phyloP scores from a whole-genome alignment of 1,284 basidiomycete genomes.

The Rhodotorula sp. region DNA sequence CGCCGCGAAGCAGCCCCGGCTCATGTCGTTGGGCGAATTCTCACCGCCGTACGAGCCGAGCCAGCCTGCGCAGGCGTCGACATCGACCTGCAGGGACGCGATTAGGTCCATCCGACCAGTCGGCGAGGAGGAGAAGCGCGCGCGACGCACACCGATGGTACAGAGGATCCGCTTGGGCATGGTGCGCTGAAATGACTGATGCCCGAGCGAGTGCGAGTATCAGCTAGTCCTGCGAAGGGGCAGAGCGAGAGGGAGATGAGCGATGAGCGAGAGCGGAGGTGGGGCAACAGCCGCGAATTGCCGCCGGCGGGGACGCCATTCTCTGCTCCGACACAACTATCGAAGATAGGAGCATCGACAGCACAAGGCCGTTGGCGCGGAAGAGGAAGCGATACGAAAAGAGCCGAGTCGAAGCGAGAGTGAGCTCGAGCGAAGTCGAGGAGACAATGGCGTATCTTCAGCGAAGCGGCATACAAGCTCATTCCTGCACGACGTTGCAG shows the following conservation, averaged over 20 bases:
- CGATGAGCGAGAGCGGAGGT: not conserved
- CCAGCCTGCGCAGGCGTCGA: conserved; percentile 31
- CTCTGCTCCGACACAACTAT: no score
- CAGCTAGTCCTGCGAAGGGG: not conserved
- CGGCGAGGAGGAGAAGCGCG: no score
- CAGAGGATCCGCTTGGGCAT: conserved; percentile 33
- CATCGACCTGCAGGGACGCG: conserved; percentile 10
- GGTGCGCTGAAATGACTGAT: not conserved
- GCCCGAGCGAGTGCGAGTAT: not conserved
- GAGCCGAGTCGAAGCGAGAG: not conserved
- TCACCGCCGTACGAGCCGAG: conserved; percentile 60
- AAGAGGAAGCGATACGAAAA: not conserved
- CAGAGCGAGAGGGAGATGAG: not conserved
- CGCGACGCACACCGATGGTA: conserved; percentile 17
- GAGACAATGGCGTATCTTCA: not conserved
- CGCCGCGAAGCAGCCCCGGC: conserved; percentile 67
- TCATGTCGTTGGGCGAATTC: conserved; percentile 65
- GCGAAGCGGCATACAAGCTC: not conserved
- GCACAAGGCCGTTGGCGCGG: no score
- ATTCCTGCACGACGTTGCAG: conserved; percentile 8
- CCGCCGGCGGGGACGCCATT: no score
- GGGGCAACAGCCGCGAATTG: no score
- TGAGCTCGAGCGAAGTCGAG: not conserved
- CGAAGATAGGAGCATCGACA: not conserved
- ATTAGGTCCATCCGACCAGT: no score